phyloP scores from a whole-genome alignment of 805 yeast species.

The Candida sonorensis region DNA sequence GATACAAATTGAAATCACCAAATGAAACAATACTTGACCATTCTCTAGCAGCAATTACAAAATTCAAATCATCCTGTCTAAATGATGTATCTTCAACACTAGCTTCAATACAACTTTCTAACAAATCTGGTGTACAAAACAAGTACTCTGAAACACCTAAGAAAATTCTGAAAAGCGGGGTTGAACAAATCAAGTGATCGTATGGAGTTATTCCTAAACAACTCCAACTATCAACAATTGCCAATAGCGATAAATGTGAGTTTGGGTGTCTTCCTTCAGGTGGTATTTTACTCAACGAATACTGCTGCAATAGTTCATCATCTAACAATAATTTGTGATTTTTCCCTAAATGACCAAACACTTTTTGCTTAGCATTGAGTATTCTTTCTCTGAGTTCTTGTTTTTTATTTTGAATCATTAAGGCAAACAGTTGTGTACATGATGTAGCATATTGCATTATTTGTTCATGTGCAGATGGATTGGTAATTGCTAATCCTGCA shows the following conservation, averaged over 20 bases:
- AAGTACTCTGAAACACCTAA: constrained; percentile 91
- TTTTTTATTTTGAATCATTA: constrained; percentile 67
- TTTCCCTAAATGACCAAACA: constrained; percentile 60
- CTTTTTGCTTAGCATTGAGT: constrained; percentile 59
- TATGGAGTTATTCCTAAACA: constrained; percentile 82
- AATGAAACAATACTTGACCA: constrained; percentile 81
- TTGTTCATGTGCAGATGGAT: constrained; percentile 90
- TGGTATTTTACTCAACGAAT: constrained; percentile 66
- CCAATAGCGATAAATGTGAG: constrained; percentile 81
- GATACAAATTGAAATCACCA: constrained; percentile 70
- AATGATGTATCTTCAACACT: constrained; percentile 62
- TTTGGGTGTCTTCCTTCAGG: constrained; percentile 69
- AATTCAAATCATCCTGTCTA: constrained; percentile 86
- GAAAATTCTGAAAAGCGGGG: constrained; percentile 88
- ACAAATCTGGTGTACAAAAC: constrained; percentile 73
- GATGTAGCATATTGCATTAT: constrained; percentile 84
- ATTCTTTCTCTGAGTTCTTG: constrained; percentile 56
- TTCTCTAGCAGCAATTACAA: constrained; percentile 80
- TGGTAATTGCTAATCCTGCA: constrained; percentile 94
- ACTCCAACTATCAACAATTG: constrained; percentile 93
- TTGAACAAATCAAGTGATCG: constrained; percentile 94
- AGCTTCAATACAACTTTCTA: constrained; percentile 75
- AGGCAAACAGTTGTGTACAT: constrained; percentile 71
- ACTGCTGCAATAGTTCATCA: constrained; percentile 71
- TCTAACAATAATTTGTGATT: constrained; percentile 62